phyloP scores from a whole-genome alignment of 352 stramenopile genomes.

The Globisporangium mamillatum region DNA sequence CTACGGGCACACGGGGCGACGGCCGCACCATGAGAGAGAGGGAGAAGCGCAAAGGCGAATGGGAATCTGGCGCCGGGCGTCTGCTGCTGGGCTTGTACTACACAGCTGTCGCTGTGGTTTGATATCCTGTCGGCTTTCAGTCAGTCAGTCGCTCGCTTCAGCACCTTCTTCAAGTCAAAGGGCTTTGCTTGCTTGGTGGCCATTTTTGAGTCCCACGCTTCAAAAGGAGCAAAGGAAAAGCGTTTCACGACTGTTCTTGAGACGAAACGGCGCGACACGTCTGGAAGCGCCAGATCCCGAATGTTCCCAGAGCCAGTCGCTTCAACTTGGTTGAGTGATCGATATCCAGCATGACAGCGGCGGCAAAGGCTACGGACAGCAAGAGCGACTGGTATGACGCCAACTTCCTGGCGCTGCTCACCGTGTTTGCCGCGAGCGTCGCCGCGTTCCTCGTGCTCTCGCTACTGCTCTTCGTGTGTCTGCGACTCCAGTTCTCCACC shows the following conservation, averaged over 20 bases:
- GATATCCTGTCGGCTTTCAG: neutral
- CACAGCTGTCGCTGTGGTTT: neutral
- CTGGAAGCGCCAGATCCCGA: neutral
- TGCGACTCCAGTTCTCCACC: constrained; percentile 27
- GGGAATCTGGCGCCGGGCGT: neutral
- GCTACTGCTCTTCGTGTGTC: constrained; percentile 24
- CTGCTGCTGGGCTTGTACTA: neutral
- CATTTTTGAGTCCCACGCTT: constrained; percentile 1
- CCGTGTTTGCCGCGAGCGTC: constrained; percentile 34
- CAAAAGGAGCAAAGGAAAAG: neutral
- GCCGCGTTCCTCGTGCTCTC: constrained; percentile 38
- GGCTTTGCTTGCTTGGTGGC: neutral
- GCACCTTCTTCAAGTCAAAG: neutral
- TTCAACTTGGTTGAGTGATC: neutral
- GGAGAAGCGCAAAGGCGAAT: too few relatives aligned
- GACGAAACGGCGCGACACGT: constrained; percentile 3
- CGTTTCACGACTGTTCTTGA: neutral
- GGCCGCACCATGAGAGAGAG: constrained; percentile 5
- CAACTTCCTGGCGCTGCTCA: constrained; percentile 38
- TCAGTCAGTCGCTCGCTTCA: neutral
- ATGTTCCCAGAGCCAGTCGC: neutral
- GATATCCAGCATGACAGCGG: neutral
- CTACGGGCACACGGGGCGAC: constrained; percentile 22
- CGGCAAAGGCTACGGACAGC: neutral
- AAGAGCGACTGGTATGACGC: constrained; percentile 44